Evolutionary conservation across 228 moss, liverwort and hornwort genomes (phyloP), one percentile per base, ranked within the genome.

Genomic region (Sphagnum fallax): DNA sequence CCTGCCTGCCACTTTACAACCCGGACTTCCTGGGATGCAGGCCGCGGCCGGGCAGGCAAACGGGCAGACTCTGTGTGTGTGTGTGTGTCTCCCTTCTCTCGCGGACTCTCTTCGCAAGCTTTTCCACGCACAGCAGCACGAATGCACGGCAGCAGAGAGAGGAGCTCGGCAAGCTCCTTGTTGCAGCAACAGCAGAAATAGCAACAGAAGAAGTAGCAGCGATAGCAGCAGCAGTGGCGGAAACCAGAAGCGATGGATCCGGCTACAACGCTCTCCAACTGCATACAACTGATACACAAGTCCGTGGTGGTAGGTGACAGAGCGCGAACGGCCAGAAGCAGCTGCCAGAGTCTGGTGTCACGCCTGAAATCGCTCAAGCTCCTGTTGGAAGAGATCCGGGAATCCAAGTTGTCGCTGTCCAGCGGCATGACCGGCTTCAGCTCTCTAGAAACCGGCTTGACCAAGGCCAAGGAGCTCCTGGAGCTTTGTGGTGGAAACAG

Each of bases 321-420:
- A 67, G 83, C 77, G 51, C 65, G 64, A 61, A 75, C 75, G 64
- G 82, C 82, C 63, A 76, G 81, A 50, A 70, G 71, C 67, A 89
- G 83, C 73, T 81, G 81, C 68, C 77, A 67, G 58, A 86, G 81
- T 59, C 71, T 89, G 67, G 69, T 70, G 66, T 83, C 80, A 69
- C 79, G 81, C 47, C 70, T 89, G 75, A 83, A 73, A 81, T 79
- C 77, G n/a, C 8, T 89, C 79, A 80, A 81, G 74, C 81, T 86
- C 14, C 63, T 89, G 70, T 72, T 89, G 49, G 79, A 89, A 58
- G 89, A 89, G 83, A 83, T 86, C 8, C 86, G 81, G 51, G 89
- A 81, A 52, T 75, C 71, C 16, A 79, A 79, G 69, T 48, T 73
- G 70, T 69, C 63, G 7, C 59, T 75, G 18, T 70, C 78, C 48